Base-by-base conservation (phyloP, 495 filamentous ascomycete genomes). In the Trichoderma asperelloides region DNA sequence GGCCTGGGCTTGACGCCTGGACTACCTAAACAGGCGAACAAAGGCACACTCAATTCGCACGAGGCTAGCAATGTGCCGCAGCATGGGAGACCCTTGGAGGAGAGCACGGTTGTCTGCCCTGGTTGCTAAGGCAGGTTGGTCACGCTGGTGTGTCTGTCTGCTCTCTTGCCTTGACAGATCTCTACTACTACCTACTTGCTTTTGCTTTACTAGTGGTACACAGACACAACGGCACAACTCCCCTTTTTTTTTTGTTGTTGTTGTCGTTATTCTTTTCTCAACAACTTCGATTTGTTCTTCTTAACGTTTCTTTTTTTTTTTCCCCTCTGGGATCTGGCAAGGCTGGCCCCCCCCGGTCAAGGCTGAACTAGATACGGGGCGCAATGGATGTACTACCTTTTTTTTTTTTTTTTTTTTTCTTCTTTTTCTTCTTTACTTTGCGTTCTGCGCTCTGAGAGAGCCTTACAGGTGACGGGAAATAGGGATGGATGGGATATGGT, bases 21-120 rank as follows among this genome's bases (percentile, higher is more conserved):
- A 30, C 55, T 60, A 16, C 55, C 55, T 30, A 60, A 60, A 60
- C 23, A 30, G 55, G 55, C 55, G 55, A 30, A 60, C 55, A 60
- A 27, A 60, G 55, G 55, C 55, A 60, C 27, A 27, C 47, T 51
- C 47, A 51, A 18, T 23, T 51, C 41, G 41, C 18, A 55, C 49
- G 21, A 23, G 49, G 49, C 49, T 55, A 55, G 49, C 49, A 55
- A 55, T 55, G 49, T 55, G 18, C 49, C n/a, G 49, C 49, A 21
- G n/a, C 49, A 55, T 55, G 49, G 21, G 18, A n/a, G 4, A 7
- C 9, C 49, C 49, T 1, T 55, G 49, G n/a, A 7, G 16, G n/a
- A 55, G n/a, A 4, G 49, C 13, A 12, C 18, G 41, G 12, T 37
- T 37, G 33, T 37, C 33, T 37, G 33, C 5, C 33, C 33, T 37